Base-by-base conservation (phyloP, 805 yeast species). In the Hanseniaspora guilliermondii region DNA sequence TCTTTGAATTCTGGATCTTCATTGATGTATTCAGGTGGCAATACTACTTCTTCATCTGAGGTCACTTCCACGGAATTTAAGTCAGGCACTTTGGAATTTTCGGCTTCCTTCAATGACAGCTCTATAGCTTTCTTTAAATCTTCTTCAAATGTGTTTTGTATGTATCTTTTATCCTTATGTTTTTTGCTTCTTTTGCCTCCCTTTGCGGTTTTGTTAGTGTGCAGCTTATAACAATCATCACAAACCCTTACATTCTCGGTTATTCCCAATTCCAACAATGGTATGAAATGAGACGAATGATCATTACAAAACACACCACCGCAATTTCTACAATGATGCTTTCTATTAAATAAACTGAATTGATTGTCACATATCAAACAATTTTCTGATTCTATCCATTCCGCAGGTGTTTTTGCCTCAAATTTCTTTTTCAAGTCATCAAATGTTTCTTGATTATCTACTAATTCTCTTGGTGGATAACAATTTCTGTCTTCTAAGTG, bases 271-370 rank as follows among this genome's bases (percentile, higher is more conserved):
- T 83, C 82, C 0, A 94, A 91, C 55, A 93, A 71, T 9, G 89
- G 82, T 35, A 81, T 72, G 48, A 67, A 73, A 60, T 85, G 79
- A 1, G 83, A 71, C n/a, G 97, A 87, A 67, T 94, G 95, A 6
- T 78, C 76, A 59, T 85, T 89, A 67, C 95, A 82, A 64, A 76
- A 91, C 0, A 87, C 96, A 3, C 97, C 97, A 24, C 98, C 98
- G 70, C 98, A 93, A 52, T 95, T 84, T 53, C 98, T 76, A 68
- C 98, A 93, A 68, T 93, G 98, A 67, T 93, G 98, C 65, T 91
- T 88, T 63, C 98, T 76, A 65, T 86, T 88, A 57, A 89, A 71
- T 64, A 91, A 76, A 0, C 93, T 73, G 64, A 93, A 93, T 16
- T 82, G 70, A 41, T 75, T 79, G 50, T 94, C 87, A 60, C 97